Evolutionary conservation across 1,284 basidiomycete species (phyloP).

Genomic region (Meira nashicola): DNA sequence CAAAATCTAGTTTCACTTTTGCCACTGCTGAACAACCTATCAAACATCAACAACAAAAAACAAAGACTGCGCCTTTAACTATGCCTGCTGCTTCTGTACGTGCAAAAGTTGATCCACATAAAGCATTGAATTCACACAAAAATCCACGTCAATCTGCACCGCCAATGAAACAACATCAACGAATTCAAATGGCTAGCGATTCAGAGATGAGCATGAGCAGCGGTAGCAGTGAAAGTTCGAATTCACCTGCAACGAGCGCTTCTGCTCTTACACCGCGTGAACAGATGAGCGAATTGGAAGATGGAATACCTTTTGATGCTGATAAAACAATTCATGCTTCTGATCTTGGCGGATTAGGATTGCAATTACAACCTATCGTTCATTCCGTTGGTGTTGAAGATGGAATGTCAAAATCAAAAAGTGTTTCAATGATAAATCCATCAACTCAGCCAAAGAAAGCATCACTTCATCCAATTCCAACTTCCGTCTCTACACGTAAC

Average conservation of each 20-base stretch:
- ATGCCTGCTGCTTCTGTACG: background rate
- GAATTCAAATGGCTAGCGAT: background rate
- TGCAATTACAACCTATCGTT: background rate
- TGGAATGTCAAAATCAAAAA: background rate
- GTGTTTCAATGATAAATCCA: background rate
- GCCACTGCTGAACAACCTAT: slow-evolving; percentile 24
- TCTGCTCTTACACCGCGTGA: background rate
- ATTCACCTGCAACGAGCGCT: slow-evolving; percentile 9
- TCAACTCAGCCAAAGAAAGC: background rate
- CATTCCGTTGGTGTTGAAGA: background rate
- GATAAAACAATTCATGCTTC: background rate
- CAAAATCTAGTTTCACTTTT: slow-evolving; percentile 26
- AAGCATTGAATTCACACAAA: background rate
- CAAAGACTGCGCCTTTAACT: background rate
- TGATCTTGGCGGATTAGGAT: background rate
- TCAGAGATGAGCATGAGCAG: background rate
- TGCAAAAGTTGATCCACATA: background rate
- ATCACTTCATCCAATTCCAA: background rate
- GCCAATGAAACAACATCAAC: background rate
- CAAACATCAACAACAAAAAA: background rate
- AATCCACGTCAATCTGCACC: background rate
- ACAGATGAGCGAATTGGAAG: background rate
- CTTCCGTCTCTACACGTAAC: slow-evolving; percentile 12
- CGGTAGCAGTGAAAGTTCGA: background rate
- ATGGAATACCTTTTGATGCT: background rate